Conservation (phyloP, 1,139 yeast genomes). For the Trichomonascaceae sp. region DNA sequence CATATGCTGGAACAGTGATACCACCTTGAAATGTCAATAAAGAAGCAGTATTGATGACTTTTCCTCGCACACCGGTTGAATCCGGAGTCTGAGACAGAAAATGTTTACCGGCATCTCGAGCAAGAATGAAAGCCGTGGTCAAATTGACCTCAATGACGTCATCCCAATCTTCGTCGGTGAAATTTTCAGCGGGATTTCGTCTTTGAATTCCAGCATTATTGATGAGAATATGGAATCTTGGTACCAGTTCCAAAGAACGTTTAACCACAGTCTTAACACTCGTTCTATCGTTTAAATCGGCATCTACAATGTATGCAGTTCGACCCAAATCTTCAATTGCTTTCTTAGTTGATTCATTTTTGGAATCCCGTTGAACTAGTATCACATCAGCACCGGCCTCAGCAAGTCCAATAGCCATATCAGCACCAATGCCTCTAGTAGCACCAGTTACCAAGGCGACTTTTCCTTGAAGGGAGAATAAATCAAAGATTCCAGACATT, state of each 20-base stretch:
- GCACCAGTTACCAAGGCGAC: conserved; percentile 41
- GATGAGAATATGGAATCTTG: conserved; percentile 43
- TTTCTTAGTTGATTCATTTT: conserved; percentile 17
- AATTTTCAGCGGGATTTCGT: conserved; percentile 35
- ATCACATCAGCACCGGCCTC: conserved; percentile 40
- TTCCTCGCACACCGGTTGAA: conserved; percentile 47
- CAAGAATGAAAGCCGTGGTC: conserved; percentile 41
- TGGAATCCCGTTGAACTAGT: conserved; percentile 29
- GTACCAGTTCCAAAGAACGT: conserved; percentile 31
- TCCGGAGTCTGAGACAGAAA: conserved; percentile 32
- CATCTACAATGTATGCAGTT: conserved; percentile 24
- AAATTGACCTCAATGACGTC: conserved; percentile 47
- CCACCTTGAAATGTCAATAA: conserved; percentile 43
- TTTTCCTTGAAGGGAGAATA: conserved; percentile 38
- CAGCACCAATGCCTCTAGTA: conserved; percentile 40
- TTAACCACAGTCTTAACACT: conserved; percentile 30
- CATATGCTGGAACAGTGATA: conserved; percentile 41
- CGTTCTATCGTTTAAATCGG: conserved; percentile 27
- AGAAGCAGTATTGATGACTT: conserved; percentile 60
- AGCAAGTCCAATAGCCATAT: conserved; percentile 39
- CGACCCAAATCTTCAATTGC: conserved; percentile 26
- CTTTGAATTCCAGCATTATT: conserved; percentile 51
- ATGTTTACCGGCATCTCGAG: conserved; percentile 42
- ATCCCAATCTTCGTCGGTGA: conserved; percentile 40
- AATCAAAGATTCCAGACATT: conserved; percentile 3